Conservation (phyloP, 2,329 filamentous ascomycete species). For the Cytospora paraplurivora region DNA sequence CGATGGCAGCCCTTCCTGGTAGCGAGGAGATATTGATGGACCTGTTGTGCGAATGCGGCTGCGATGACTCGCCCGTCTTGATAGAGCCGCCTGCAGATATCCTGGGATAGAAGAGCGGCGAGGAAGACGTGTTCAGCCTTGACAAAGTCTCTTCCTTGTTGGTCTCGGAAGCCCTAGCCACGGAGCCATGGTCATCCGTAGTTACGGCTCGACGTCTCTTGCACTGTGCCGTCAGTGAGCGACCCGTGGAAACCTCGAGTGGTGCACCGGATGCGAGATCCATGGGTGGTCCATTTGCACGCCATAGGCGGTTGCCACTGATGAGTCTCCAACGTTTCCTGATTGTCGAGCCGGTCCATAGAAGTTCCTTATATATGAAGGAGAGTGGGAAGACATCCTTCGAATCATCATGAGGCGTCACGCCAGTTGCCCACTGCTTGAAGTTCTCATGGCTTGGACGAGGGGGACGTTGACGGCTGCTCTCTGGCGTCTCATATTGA, state of each 20-base stretch:
- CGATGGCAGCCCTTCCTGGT: constrained; percentile 40
- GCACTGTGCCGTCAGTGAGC: constrained; percentile 24
- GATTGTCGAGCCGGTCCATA: constrained; percentile 45
- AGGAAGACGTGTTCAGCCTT: background rate
- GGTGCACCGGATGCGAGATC: constrained; percentile 35
- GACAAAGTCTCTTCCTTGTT: background rate
- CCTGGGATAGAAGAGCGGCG: constrained; percentile 26
- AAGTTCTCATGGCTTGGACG: constrained; percentile 41
- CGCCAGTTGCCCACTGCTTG: constrained; percentile 44
- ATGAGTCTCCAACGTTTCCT: constrained; percentile 44
- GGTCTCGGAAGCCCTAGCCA: background rate
- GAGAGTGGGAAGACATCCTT: constrained; percentile 48
- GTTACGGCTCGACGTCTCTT: background rate
- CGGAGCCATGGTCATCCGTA: background rate
- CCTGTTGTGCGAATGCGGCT: constrained; percentile 34
- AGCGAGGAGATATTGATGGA: constrained; percentile 35
- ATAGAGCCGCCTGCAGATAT: constrained; percentile 35
- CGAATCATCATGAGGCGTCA: constrained; percentile 47
- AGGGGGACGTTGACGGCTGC: constrained; percentile 4
- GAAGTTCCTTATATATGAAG: constrained; percentile 39
- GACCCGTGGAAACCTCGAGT: constrained; percentile 31
- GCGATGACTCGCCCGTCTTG: constrained; percentile 29
- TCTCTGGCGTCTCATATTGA: background rate
- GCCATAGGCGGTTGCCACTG: constrained; percentile 44
- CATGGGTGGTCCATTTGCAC: constrained; percentile 31